Percentiles rank a stretch among this genome's conserved stretches.
phyloP scores from a whole-genome alignment of 2,329 filamentous ascomycete species.

The Penicillium sp. region DNA sequence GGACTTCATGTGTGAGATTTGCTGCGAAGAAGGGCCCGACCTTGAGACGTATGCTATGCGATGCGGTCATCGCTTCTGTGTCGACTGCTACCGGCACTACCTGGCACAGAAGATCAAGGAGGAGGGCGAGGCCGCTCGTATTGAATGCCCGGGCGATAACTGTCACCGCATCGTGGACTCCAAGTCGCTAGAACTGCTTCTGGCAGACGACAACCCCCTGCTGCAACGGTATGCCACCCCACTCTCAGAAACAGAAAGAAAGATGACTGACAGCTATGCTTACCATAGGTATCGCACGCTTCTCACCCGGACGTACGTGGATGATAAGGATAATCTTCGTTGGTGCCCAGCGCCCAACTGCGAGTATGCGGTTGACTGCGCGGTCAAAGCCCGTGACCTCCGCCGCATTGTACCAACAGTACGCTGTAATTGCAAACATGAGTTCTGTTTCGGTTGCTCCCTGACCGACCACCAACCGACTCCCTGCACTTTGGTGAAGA shows the following conservation, averaged over 20 bases:
- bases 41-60: slow-evolving; percentile 88
- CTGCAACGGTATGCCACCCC: slow-evolving; percentile 48
- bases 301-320: slow-evolving; percentile 89
- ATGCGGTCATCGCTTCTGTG: slow-evolving; percentile 89
- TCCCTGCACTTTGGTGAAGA: slow-evolving; percentile 85
- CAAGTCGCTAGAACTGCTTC: slow-evolving; percentile 74
- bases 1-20: slow-evolving; percentile 90
- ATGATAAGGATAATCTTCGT: slow-evolving; percentile 90
- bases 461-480: slow-evolving; percentile 88
- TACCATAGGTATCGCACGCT: slow-evolving; percentile 68
- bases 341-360: slow-evolving; percentile 99
- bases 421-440: slow-evolving; percentile 73
- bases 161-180: slow-evolving; percentile 91
- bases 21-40: slow-evolving; percentile 78
- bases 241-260: neutral
- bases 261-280: slow-evolving; percentile 10
- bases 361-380: slow-evolving; percentile 84
- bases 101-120: slow-evolving; percentile 87
- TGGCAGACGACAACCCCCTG: slow-evolving; percentile 48
- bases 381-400: slow-evolving; percentile 81
- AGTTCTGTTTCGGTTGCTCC: slow-evolving; percentile 94
- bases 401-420: slow-evolving; percentile 84
- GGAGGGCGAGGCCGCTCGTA: slow-evolving; percentile 90
- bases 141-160: slow-evolving; percentile 83
- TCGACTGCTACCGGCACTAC: slow-evolving; percentile 89